Evolutionary conservation across 768 basidiomycete genomes (phyloP).

Genomic region (Cystofilobasidium ferigula): DNA sequence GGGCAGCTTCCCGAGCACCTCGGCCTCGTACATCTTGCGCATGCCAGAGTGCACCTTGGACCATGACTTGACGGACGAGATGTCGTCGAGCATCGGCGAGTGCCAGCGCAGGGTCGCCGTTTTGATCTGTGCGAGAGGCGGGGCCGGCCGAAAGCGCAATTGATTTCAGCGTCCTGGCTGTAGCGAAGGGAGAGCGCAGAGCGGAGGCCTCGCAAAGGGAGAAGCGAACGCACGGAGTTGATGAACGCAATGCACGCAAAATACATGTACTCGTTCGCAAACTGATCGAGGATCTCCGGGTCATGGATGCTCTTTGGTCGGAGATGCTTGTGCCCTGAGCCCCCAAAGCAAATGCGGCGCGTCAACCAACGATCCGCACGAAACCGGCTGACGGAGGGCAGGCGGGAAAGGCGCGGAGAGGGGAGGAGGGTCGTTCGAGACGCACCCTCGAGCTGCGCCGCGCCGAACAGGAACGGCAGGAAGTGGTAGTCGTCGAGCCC

Average conservation of each 20-base stretch:
- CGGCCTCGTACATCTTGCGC: constrained; percentile 95
- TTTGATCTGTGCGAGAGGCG: neutral
- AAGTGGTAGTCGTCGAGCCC: constrained; percentile 78
- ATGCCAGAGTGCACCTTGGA: constrained; percentile 92
- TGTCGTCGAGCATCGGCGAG: constrained; percentile 97
- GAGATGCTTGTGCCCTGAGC: constrained; percentile 74
- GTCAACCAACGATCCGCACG: too few relatives aligned
- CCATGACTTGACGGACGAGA: constrained; percentile 73
- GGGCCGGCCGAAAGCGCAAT: neutral
- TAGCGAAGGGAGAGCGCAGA: neutral
- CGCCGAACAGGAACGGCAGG: constrained; percentile 55
- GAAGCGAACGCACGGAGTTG: constrained; percentile 57
- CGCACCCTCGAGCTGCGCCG: constrained; percentile 29
- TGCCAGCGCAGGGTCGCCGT: constrained; percentile 65
- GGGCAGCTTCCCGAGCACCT: constrained; percentile 88
- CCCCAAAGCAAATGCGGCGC: too few relatives aligned
- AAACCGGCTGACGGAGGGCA: neutral
- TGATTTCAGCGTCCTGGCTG: neutral
- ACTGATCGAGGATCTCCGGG: constrained; percentile 79
- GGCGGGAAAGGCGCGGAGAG: neutral
- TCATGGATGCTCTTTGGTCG: constrained; percentile 88
- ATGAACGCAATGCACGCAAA: constrained; percentile 91
- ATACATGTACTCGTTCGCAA: constrained; percentile 87
- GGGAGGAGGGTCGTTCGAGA: neutral
- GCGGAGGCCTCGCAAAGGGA: too few relatives aligned